phyloP scores from a whole-genome alignment of 2,329 filamentous ascomycete genomes.

The Xylogone sp. region DNA sequence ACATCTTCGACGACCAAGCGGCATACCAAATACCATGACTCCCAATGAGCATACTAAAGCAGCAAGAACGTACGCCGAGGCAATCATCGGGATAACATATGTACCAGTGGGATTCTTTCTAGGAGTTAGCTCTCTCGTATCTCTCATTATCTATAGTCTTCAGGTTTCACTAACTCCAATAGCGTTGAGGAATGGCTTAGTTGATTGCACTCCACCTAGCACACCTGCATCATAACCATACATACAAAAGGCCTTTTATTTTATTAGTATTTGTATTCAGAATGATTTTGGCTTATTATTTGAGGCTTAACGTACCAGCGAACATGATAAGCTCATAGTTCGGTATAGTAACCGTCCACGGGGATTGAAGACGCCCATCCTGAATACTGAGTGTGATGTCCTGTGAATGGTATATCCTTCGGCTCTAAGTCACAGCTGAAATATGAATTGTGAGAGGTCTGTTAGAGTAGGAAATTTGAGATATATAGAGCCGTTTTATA shows the following conservation, averaged over 20 bases:
- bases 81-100: conserved; percentile 19
- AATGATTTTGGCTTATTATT: background rate
- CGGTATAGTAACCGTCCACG: background rate
- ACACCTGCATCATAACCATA: conserved; percentile 23
- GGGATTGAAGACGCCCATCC: background rate
- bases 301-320: background rate
- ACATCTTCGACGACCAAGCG: conserved; percentile 10
- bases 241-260: background rate
- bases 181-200: conserved; percentile 15
- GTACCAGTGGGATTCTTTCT: conserved; percentile 14
- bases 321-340: background rate
- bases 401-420: background rate
- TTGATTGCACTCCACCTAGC: conserved; percentile 18
- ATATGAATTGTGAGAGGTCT: too few relatives aligned
- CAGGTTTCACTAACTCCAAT: conserved; percentile 11
- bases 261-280: background rate
- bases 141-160: background rate
- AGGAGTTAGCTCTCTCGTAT: background rate
- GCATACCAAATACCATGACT: conserved; percentile 26
- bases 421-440: background rate
- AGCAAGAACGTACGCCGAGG: conserved; percentile 17
- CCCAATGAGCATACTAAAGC: conserved; percentile 16
- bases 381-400: background rate
- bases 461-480: too few relatives aligned
- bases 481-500: too few relatives aligned